phyloP scores from a whole-genome alignment of 2,329 filamentous ascomycete species.

The Fusarium sp. region DNA sequence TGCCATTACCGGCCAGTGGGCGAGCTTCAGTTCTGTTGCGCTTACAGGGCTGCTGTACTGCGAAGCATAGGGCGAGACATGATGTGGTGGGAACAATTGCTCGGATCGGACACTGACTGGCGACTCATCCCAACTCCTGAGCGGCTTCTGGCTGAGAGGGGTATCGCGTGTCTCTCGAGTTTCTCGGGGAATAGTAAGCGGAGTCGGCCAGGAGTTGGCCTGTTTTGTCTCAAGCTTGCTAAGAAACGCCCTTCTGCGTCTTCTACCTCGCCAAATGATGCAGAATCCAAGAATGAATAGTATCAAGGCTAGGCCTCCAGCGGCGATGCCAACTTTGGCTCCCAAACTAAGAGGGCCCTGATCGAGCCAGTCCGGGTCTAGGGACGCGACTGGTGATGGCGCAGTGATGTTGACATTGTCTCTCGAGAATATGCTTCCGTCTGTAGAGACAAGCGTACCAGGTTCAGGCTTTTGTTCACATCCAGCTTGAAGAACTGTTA shows the following conservation, averaged over 20 bases:
- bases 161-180: not conserved
- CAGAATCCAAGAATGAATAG: too few species aligned
- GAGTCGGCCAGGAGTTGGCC: not conserved
- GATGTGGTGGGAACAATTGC: not conserved
- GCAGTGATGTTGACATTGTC: too few species aligned
- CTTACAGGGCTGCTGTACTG: constrained; percentile 6
- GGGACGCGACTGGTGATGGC: too few species aligned
- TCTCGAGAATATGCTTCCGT: too few species aligned
- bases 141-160: not conserved
- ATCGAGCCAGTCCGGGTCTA: too few species aligned
- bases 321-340: rapidly evolving
- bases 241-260: too few species aligned
- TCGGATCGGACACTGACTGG: not conserved
- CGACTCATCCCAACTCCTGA: not conserved
- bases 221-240: not conserved
- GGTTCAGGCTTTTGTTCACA: too few species aligned
- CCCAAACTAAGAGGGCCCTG: too few species aligned
- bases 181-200: not conserved
- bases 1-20: not conserved
- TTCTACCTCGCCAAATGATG: too few species aligned
- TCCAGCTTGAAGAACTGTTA: too few species aligned
- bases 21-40: constrained; percentile 5
- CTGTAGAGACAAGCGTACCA: too few species aligned
- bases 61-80: constrained; percentile 3
- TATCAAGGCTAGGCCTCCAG: rapidly evolving